Conservation (phyloP, 23 red algal genomes). For the Gracilariopsis chorda region DNA sequence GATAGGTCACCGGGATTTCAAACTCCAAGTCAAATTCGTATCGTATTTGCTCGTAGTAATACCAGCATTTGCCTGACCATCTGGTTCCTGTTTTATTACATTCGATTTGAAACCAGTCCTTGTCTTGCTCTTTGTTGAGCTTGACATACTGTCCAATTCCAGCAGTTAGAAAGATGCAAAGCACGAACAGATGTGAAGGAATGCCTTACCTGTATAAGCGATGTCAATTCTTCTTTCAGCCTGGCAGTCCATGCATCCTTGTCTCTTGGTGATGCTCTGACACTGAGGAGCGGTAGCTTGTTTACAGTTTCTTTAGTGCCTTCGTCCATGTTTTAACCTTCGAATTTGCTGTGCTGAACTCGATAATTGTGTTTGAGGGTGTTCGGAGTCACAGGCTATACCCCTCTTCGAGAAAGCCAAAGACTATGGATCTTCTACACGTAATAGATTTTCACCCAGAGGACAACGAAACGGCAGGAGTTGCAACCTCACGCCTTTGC, state of each 20-base stretch:
- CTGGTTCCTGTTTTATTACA: constrained; percentile 70
- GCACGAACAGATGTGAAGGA: background rate
- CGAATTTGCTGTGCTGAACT: too few relatives aligned
- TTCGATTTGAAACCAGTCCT: constrained; percentile 73
- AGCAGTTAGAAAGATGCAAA: background rate
- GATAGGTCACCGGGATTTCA: constrained; percentile 86
- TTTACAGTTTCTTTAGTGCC: constrained; percentile 59
- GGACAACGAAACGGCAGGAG: too few relatives aligned
- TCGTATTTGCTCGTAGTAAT: constrained; percentile 77
- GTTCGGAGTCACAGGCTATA: too few relatives aligned
- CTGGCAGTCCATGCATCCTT: constrained; percentile 73
- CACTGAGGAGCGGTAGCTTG: constrained; percentile 54
- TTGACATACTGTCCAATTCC: constrained; percentile 39
- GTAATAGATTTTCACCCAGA: too few relatives aligned
- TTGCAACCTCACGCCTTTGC: too few relatives aligned
- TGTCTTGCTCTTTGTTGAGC: constrained; percentile 58
- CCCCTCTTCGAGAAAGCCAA: too few relatives aligned
- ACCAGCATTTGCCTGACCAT: constrained; percentile 93
- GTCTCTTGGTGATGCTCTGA: constrained; percentile 59
- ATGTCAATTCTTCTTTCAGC: constrained; percentile 65
- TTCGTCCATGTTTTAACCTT: constrained; percentile 74
- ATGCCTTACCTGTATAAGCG: constrained; percentile 55
- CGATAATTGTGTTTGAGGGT: too few relatives aligned
- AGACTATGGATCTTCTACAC: too few relatives aligned
- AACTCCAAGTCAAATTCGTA: constrained; percentile 90